These are phyloP conservation scores for Botrytis pseudocinerea DNA, from an alignment of 2,329 filamentous ascomycete species.

Conservation along the genomic window DNA sequence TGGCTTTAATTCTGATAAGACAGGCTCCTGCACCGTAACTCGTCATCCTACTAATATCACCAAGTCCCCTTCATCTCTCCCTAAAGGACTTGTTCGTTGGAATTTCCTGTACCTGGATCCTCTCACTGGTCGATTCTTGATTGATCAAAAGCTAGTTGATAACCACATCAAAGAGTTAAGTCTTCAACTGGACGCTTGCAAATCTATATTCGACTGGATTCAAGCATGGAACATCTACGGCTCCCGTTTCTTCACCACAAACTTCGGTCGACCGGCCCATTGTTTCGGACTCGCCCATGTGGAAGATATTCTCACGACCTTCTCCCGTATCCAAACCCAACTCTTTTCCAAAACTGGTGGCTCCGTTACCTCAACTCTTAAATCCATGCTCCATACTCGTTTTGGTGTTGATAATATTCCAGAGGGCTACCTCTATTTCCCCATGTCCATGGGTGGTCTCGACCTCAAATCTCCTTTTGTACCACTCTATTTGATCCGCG, in stretches of 20 bases:
- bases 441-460: slow-evolving; percentile 43
- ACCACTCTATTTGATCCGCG: slow-evolving; percentile 34
- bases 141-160: slow-evolving; percentile 55
- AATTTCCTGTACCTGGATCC: slow-evolving; percentile 57
- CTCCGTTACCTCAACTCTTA: slow-evolving; percentile 50
- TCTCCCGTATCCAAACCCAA: slow-evolving; percentile 52
- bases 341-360: slow-evolving; percentile 47
- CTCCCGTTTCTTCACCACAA: slow-evolving; percentile 55
- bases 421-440: slow-evolving; percentile 45
- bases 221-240: slow-evolving; percentile 61
- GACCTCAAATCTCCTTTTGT: slow-evolving; percentile 46
- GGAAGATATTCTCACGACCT: slow-evolving; percentile 53
- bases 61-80: slow-evolving; percentile 43
- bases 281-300: slow-evolving; percentile 56
- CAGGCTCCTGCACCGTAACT: slow-evolving; percentile 50
- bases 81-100: slow-evolving; percentile 55
- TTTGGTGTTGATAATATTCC: slow-evolving; percentile 47
- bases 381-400: slow-evolving; percentile 49
- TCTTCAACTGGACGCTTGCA: slow-evolving; percentile 54
- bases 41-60: slow-evolving; percentile 25
- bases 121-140: slow-evolving; percentile 50
- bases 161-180: slow-evolving; percentile 56
- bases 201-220: slow-evolving; percentile 57
- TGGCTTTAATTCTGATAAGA: slow-evolving; percentile 58
- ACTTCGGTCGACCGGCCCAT: slow-evolving; percentile 55